Percentiles rank a stretch among this genome's conserved stretches.
These are phyloP conservation scores for Globisporangium iwayamae DNA, from an alignment of 352 stramenopile genomes.

Conservation along the genomic window DNA sequence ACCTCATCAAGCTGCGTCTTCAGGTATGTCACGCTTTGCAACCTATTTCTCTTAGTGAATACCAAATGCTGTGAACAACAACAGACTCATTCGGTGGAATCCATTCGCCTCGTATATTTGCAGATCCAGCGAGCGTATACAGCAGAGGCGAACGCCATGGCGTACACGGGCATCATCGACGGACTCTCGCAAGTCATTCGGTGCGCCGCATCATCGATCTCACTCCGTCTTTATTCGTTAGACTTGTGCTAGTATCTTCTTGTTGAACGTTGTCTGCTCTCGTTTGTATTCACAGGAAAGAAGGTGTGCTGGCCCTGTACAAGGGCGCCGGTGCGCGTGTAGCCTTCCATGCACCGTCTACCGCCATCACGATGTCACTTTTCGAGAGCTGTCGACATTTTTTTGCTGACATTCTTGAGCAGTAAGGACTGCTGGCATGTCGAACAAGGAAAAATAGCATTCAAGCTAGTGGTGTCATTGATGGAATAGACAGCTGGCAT, in stretches of 20 bases:
- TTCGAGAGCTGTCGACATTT: slow-evolving; percentile 90
- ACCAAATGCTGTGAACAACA: no score
- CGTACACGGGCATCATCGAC: slow-evolving; percentile 81
- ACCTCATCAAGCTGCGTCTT: slow-evolving; percentile 95
- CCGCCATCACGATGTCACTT: slow-evolving; percentile 95
- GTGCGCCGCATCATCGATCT: slow-evolving; percentile 22
- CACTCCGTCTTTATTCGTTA: neutral
- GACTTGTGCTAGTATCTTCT: no score
- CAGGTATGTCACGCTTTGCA: slow-evolving; percentile 65
- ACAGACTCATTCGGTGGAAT: neutral
- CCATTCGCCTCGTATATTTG: slow-evolving; percentile 11
- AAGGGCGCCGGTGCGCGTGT: slow-evolving; percentile 93
- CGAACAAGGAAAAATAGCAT: neutral
- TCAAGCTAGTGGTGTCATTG: neutral
- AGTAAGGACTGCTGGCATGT: slow-evolving; percentile 11
- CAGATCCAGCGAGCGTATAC: slow-evolving; percentile 51
- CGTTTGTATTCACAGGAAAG: slow-evolving; percentile 39
- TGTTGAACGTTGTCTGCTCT: neutral
- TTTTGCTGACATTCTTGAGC: slow-evolving; percentile 44
- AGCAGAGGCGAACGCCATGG: slow-evolving; percentile 22
- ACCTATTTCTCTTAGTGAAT: neutral
- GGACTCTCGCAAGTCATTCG: slow-evolving; percentile 79
- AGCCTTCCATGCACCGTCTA: slow-evolving; percentile 94
- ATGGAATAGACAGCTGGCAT: neutral
- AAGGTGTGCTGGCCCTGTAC: slow-evolving; percentile 91